Base-by-base conservation (phyloP, 495 filamentous ascomycete species). In the Tuber melanosporum region DNA sequence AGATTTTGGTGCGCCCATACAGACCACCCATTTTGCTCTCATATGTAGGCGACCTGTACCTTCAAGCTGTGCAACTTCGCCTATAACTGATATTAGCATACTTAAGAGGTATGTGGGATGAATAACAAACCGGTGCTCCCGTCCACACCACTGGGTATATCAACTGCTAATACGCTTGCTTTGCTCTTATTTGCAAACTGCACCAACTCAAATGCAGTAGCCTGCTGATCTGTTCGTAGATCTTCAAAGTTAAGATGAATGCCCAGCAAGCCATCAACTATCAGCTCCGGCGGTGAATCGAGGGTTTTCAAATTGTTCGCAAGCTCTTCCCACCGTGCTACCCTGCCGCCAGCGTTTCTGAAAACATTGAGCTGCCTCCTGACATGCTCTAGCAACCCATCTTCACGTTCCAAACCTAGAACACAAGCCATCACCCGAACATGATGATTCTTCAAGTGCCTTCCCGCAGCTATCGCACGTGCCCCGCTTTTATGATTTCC, bases 401-500 rank as follows among this genome's bases (percentile, higher is more conserved):
- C 88, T 79, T 93, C 89, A 41, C 89, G 87, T 80, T 95, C 93
- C 44, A 92, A 87, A 1, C 93, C 94, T 10, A 97, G 88, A n/a
- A 97, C 86, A 81, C 91, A 94, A 4, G 96, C 88, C 52, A 95
- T 88, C 43, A 97, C 91, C 46, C 91, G 89, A 73, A 92, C 86
- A 3, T 92, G 90, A 76, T 93, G 91, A 79, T 93, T 94, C 46
- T 91, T 90, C 26, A 99, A 88, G 83, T 97, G 94, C 14, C 95
- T 90, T 66, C 91, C 94, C 4, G 93, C 93, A 15, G 94, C 91
- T 71, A 98, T 88, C 17, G 94, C 93, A 72, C 95, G 88, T 22
- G 91, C 91, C 36, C 95, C 95, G 1, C 89, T 92, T 76, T 92
- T 92, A 82, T 96, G 92, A 81, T 97, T 97, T 36, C 95, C 95